phyloP scores from a whole-genome alignment of 768 basidiomycete species.

The Boletus sensibilis region DNA sequence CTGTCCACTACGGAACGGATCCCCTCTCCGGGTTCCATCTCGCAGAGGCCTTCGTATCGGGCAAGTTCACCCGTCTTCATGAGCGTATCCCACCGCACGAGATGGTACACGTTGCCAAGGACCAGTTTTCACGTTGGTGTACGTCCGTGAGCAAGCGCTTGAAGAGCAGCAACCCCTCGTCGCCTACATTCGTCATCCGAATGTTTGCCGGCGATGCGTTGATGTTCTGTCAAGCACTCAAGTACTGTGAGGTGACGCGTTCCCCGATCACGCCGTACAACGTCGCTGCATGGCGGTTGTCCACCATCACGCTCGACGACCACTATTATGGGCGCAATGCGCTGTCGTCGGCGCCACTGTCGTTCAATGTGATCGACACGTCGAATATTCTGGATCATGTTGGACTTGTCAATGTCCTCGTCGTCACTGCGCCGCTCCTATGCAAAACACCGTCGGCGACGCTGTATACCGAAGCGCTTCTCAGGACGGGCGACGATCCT shows the following conservation, averaged over 20 bases:
- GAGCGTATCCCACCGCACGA: conserved; percentile 3
- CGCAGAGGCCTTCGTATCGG: conserved; percentile 24
- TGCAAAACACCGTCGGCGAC: conserved; percentile 17
- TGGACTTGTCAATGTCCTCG: conserved; percentile 29
- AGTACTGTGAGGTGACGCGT: conserved; percentile 7
- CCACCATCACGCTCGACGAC: conserved; percentile 22
- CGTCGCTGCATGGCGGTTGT: conserved; percentile 24
- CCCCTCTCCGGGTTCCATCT: conserved; percentile 31
- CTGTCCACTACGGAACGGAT: conserved; percentile 32
- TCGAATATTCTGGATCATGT: conserved; percentile 29
- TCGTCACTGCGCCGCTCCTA: conserved; percentile 24
- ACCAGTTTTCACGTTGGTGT: conserved; percentile 30
- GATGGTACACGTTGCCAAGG: conserved; percentile 15
- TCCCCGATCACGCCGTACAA: conserved; percentile 19
- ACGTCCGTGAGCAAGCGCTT: conserved; percentile 15
- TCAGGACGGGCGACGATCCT: conserved; percentile 11
- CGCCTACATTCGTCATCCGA: conserved; percentile 24
- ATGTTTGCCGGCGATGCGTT: conserved; percentile 32
- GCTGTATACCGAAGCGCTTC: conserved; percentile 30
- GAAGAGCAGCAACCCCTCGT: conserved; percentile 10
- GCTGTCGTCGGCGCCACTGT: conserved; percentile 18
- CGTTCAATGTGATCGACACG: conserved; percentile 34
- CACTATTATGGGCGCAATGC: conserved; percentile 15
- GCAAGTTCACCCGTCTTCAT: neutral
- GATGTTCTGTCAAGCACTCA: conserved; percentile 22